Conservation (phyloP, 2,329 filamentous ascomycete genomes). For the Colletotrichum sp. region DNA sequence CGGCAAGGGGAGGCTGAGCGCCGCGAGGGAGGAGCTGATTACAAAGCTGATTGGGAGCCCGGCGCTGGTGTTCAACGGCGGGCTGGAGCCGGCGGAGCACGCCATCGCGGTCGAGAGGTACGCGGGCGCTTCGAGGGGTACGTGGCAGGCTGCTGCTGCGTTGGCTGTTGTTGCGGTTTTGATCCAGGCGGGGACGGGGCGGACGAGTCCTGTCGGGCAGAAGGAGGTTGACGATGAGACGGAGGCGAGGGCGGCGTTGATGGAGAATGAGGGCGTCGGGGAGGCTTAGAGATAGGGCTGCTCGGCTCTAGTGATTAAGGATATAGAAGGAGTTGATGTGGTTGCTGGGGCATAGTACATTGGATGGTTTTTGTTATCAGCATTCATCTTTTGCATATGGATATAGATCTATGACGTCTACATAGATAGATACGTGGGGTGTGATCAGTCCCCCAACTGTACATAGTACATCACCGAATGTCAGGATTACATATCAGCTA, state of each 20-base stretch:
- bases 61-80: slow-evolving; percentile 50
- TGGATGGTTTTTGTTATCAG: not conserved
- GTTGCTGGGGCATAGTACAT: not conserved
- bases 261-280: slow-evolving; percentile 35
- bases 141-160: slow-evolving; percentile 53
- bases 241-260: slow-evolving; percentile 25
- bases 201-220: slow-evolving; percentile 47
- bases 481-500: not conserved
- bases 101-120: slow-evolving; percentile 53
- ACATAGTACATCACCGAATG: not conserved
- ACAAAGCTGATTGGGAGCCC: slow-evolving; percentile 56
- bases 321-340: not conserved
- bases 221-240: slow-evolving; percentile 38
- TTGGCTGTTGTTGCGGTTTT: slow-evolving; percentile 47
- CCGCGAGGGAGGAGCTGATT: slow-evolving; percentile 44
- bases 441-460: not conserved
- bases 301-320: not conserved
- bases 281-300: slow-evolving; percentile 27
- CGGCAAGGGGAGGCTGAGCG: slow-evolving; percentile 32
- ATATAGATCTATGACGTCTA: not conserved
- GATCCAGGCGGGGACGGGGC: slow-evolving; percentile 56
- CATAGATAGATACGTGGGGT: not conserved
- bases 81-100: slow-evolving; percentile 44
- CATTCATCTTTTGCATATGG: not conserved
- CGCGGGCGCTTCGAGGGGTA: slow-evolving; percentile 44